Conservation (phyloP, 257 asterid species). For the Cynanchum wilfordii region DNA sequence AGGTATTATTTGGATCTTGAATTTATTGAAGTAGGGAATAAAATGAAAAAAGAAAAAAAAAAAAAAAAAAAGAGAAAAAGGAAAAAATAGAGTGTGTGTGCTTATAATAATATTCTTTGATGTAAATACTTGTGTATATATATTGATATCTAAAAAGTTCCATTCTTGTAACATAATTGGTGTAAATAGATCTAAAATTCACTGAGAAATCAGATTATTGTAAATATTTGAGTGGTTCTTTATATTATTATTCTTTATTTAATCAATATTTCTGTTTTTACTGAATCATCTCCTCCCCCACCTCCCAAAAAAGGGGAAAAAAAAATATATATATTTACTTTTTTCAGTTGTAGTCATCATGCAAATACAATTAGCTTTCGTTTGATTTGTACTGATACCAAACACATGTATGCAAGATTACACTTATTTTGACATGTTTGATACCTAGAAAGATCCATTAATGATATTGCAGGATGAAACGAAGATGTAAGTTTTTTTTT, state of each 20-base stretch:
- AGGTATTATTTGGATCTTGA: not conserved
- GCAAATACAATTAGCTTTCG: not conserved
- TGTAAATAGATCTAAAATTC: constrained; percentile 18
- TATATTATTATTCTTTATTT: not conserved
- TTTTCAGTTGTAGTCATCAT: not conserved
- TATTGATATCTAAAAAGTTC: not conserved
- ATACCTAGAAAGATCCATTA: too few relatives aligned
- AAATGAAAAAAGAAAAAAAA: not conserved
- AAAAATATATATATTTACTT: too few relatives aligned
- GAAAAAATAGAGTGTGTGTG: not conserved
- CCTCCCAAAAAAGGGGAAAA: not conserved
- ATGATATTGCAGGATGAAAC: too few relatives aligned
- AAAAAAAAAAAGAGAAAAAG: not conserved
- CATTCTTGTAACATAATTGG: not conserved
- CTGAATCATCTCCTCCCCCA: not conserved
- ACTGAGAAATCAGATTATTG: constrained; percentile 2
- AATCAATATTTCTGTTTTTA: not conserved
- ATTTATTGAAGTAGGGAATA: constrained; percentile 1
- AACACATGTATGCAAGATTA: too few relatives aligned
- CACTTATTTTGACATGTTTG: too few relatives aligned
- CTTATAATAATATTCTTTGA: constrained; percentile 23
- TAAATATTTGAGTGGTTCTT: constrained; percentile 15
- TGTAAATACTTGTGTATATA: constrained; percentile 23
- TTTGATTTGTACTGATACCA: too few relatives aligned
- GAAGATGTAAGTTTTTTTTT: too few relatives aligned